phyloP scores from a whole-genome alignment of 1,284 basidiomycete genomes.

The Cryptococcus floricola region DNA sequence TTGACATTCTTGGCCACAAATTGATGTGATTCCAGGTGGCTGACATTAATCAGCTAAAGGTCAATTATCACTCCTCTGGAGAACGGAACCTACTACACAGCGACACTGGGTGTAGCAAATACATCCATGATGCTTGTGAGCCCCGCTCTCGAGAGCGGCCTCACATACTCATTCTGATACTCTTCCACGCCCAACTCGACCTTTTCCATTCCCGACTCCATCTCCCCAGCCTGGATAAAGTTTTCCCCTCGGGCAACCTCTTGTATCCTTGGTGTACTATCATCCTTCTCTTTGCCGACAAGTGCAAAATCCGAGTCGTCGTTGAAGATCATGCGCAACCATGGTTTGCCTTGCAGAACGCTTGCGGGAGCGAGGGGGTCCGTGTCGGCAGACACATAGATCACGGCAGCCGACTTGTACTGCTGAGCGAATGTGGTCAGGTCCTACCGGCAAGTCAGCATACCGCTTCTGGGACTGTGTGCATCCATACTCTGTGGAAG shows the following conservation, averaged over 20 bases:
- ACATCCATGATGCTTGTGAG: slow-evolving; percentile 40
- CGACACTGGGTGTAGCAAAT: slow-evolving; percentile 44
- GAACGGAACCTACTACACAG: slow-evolving; percentile 42
- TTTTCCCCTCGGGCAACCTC: slow-evolving; percentile 48
- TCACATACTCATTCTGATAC: slow-evolving; percentile 44
- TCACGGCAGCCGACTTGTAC: slow-evolving; percentile 28
- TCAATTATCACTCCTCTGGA: neutral
- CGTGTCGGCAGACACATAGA: slow-evolving; percentile 49
- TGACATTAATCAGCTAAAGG: slow-evolving; percentile 10
- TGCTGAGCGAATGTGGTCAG: slow-evolving; percentile 30
- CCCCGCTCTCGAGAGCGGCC: slow-evolving; percentile 47
- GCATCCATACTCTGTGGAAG: slow-evolving; percentile 24
- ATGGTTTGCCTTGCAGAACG: slow-evolving; percentile 40
- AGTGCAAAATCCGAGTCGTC: slow-evolving; percentile 50
- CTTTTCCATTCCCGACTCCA: slow-evolving; percentile 40
- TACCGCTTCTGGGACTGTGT: neutral
- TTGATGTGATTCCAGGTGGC: slow-evolving; percentile 41
- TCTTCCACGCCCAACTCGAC: slow-evolving; percentile 42
- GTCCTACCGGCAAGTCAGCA: slow-evolving; percentile 17
- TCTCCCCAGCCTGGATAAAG: slow-evolving; percentile 48
- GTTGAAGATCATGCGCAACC: slow-evolving; percentile 46
- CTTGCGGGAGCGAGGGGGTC: slow-evolving; percentile 25
- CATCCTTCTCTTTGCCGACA: slow-evolving; percentile 26
- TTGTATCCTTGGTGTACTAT: slow-evolving; percentile 9
- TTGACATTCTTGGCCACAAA: slow-evolving; percentile 41